These are phyloP conservation scores for Exophiala sp. DNA, from an alignment of 2,329 filamentous ascomycete genomes.

Conservation along the genomic window DNA sequence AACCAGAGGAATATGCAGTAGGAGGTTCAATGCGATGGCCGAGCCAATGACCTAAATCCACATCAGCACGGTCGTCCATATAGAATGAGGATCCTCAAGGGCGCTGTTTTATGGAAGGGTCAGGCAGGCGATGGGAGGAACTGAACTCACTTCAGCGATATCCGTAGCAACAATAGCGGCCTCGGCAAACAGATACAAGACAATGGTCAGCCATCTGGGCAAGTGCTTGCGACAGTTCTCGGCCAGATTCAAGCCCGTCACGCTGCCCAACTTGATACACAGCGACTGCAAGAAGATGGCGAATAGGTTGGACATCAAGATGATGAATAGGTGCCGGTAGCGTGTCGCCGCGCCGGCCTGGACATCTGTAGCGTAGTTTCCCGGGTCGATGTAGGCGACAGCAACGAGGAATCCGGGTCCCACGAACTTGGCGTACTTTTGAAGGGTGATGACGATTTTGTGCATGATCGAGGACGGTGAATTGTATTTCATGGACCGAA, in stretches of 20 bases:
- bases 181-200: slow-evolving; percentile 59
- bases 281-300: slow-evolving; percentile 45
- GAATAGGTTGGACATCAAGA: slow-evolving; percentile 45
- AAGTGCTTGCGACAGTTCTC: slow-evolving; percentile 61
- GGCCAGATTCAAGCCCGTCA: slow-evolving; percentile 62
- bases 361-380: slow-evolving; percentile 47
- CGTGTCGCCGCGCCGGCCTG: slow-evolving; percentile 43
- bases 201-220: slow-evolving; percentile 48
- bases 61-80: no score
- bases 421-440: slow-evolving; percentile 41
- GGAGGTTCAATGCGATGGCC: slow-evolving; percentile 52
- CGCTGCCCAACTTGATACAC: slow-evolving; percentile 59
- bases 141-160: slow-evolving; percentile 55
- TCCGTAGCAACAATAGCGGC: slow-evolving; percentile 65
- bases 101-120: no score
- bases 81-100: no score
- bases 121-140: no score
- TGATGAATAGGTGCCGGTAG: slow-evolving; percentile 44
- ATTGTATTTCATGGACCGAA: neutral
- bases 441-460: slow-evolving; percentile 27
- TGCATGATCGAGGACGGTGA: slow-evolving; percentile 5
- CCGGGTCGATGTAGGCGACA: slow-evolving; percentile 47
- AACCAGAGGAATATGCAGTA: slow-evolving; percentile 49
- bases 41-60: slow-evolving; percentile 48
- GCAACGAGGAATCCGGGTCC: slow-evolving; percentile 46